phyloP scores from a whole-genome alignment of 192 early-diverging fungal genomes.

The Podila epigama region DNA sequence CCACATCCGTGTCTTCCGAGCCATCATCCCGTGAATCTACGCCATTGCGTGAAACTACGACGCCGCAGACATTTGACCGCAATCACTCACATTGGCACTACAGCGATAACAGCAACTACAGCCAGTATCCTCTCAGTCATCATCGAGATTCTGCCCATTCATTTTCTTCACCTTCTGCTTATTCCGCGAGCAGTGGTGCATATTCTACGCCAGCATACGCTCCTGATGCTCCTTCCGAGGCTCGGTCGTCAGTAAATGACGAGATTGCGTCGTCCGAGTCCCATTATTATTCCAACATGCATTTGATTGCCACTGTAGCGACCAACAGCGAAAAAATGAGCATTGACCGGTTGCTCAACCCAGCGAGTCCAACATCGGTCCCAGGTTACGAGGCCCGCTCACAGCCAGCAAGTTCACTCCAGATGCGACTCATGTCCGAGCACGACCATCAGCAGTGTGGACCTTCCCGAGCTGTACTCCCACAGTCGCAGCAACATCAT shows the following conservation, averaged over 20 bases:
- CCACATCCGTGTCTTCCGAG: neutral
- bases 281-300: neutral
- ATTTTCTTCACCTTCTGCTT: no score
- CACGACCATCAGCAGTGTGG: neutral
- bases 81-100: no score
- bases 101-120: no score
- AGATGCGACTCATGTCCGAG: neutral
- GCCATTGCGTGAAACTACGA: neutral
- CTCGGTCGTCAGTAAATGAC: neutral
- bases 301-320: neutral
- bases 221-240: no score
- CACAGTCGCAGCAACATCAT: neutral
- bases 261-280: neutral
- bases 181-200: no score
- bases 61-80: no score
- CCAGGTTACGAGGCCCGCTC: neutral
- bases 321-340: neutral
- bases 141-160: no score
- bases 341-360: neutral
- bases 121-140: no score
- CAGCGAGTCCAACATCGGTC: neutral
- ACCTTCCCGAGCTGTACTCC: neutral
- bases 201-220: no score
- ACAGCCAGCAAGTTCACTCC: neutral
- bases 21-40: neutral